Evolutionary conservation across 106 monocot species (phyloP).

Genomic region (Cymbidium sinense): DNA sequence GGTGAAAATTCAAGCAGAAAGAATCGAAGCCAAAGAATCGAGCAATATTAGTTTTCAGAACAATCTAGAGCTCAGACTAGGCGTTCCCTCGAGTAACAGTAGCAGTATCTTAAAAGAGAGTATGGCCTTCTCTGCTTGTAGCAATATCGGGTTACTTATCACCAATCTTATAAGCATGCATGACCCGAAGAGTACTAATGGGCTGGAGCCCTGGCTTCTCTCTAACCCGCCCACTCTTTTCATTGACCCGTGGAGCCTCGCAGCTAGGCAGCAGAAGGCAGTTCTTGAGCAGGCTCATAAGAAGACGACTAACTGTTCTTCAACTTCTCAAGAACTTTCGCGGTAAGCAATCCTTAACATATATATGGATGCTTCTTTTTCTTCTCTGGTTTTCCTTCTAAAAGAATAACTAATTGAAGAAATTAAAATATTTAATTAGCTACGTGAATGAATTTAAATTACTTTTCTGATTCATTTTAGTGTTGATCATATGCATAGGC

Average conservation of each 20-base stretch:
- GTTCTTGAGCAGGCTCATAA: slow-evolving; percentile 29
- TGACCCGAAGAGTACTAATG: too few relatives aligned
- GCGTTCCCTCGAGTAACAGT: slow-evolving; percentile 23
- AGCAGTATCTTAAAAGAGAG: background rate
- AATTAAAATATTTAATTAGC: background rate
- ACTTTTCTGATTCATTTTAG: background rate
- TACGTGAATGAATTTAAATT: background rate
- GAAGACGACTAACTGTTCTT: background rate
- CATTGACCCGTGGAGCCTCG: slow-evolving; percentile 54
- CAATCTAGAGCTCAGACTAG: slow-evolving; percentile 43
- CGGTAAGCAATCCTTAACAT: background rate
- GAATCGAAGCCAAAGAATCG: slow-evolving; percentile 3
- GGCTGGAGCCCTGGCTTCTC: background rate
- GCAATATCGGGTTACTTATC: background rate
- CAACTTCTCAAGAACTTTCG: background rate
- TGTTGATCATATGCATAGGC: too few relatives aligned
- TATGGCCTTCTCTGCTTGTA: background rate
- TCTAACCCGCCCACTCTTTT: slow-evolving; percentile 15
- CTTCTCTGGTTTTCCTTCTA: too few relatives aligned
- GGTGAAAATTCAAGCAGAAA: background rate
- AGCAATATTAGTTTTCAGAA: background rate
- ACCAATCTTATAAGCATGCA: background rate
- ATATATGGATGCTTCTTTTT: too few relatives aligned
- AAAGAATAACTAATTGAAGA: too few relatives aligned
- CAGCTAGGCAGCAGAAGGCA: slow-evolving; percentile 55